phyloP scores from a whole-genome alignment of 75 land plant species.

The Pinus albicaulis region DNA sequence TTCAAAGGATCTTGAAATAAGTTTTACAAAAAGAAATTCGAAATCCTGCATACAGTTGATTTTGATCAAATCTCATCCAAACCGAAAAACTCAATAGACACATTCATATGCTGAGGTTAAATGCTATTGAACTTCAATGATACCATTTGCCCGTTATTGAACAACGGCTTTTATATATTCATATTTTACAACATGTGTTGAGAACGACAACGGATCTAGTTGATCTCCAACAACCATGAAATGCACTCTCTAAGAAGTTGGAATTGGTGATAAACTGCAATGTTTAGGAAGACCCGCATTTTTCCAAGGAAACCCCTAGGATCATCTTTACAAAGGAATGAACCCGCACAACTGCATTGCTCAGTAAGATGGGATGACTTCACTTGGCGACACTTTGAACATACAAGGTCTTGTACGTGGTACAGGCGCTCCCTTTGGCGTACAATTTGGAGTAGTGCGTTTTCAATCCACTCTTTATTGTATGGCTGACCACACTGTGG shows the following conservation, averaged over 20 bases:
- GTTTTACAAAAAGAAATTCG: background rate
- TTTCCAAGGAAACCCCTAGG: conserved; percentile 56
- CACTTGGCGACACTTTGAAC: conserved; percentile 76
- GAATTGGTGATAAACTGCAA: conserved; percentile 73
- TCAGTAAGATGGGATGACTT: conserved; percentile 92
- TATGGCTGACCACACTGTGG: conserved; percentile 96
- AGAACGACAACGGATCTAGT: background rate
- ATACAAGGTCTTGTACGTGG: conserved; percentile 91
- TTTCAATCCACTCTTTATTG: conserved; percentile 78
- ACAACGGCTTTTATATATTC: background rate
- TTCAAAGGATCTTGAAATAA: background rate
- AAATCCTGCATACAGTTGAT: no score
- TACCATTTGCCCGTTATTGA: background rate
- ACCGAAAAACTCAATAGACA: background rate
- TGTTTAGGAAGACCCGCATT: conserved; percentile 68
- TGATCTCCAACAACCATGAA: conserved; percentile 72
- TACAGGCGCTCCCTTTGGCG: conserved; percentile 93
- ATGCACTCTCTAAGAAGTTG: conserved; percentile 67
- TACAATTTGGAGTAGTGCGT: conserved; percentile 87
- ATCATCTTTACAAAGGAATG: conserved; percentile 77
- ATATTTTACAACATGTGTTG: conserved; percentile 5
- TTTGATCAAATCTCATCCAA: no score
- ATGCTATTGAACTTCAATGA: background rate
- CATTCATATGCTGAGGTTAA: background rate
- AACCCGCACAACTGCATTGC: conserved; percentile 91